These are phyloP conservation scores for Chaetoceros muelleri DNA, from an alignment of 108 stramenopile genomes.

Conservation along the genomic window DNA sequence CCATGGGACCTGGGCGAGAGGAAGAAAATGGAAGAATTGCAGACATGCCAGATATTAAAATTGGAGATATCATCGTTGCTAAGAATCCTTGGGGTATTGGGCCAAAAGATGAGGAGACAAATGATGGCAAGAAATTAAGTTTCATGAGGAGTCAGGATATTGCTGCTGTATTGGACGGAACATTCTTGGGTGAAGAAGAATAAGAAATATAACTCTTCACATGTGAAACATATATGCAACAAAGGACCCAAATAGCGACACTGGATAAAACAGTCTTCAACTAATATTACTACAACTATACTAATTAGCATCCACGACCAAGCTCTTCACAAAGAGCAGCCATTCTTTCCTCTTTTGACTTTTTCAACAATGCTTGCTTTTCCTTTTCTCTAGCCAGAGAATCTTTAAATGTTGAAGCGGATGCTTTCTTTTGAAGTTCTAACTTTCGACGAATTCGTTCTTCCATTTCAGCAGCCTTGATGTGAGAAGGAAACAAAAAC, in stretches of 20 bases:
- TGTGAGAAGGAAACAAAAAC: neutral
- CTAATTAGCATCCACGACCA: slow-evolving; percentile 79
- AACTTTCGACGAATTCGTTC: slow-evolving; percentile 59
- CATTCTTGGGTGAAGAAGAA: slow-evolving; percentile 20
- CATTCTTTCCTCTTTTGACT: slow-evolving; percentile 56
- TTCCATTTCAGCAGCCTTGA: slow-evolving; percentile 35
- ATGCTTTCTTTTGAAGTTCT: slow-evolving; percentile 56
- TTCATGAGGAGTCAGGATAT: slow-evolving; percentile 73
- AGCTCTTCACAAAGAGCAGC: slow-evolving; percentile 74
- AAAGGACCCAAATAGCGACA: too few species aligned
- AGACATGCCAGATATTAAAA: slow-evolving; percentile 56
- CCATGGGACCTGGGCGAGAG: slow-evolving; percentile 71
- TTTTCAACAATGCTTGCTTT: slow-evolving; percentile 55
- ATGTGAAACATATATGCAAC: too few species aligned
- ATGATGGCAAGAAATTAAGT: slow-evolving; percentile 79
- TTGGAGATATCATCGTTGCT: slow-evolving; percentile 67
- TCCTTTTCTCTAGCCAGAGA: slow-evolving; percentile 46
- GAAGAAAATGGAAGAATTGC: slow-evolving; percentile 75
- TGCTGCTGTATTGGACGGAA: slow-evolving; percentile 64
- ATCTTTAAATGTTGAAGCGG: slow-evolving; percentile 40
- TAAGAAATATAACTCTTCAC: too few species aligned
- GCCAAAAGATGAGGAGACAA: slow-evolving; percentile 81
- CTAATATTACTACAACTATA: too few species aligned
- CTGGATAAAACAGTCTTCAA: too few species aligned
- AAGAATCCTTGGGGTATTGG: slow-evolving; percentile 92